Conservation (phyloP, 1,284 basidiomycete species). For the Trichosporon sp. region DNA sequence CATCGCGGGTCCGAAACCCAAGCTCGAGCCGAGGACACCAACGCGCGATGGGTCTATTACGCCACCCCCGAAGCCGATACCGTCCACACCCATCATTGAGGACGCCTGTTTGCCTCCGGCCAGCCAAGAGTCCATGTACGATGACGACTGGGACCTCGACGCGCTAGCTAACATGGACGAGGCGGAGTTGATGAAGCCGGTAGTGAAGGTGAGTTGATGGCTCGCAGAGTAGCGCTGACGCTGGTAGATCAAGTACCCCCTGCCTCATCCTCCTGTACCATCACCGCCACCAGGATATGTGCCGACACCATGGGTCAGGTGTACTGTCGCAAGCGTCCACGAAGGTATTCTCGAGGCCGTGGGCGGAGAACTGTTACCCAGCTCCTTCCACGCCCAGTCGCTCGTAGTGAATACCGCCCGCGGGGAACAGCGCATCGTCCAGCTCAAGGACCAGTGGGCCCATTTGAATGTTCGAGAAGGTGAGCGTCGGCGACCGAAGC, state of each 20-base stretch:
- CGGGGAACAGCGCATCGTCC: slow-evolving; percentile 37
- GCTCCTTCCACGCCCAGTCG: slow-evolving; percentile 32
- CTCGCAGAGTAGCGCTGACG: slow-evolving; percentile 15
- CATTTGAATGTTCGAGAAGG: slow-evolving; percentile 41
- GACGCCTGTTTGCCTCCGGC: neutral
- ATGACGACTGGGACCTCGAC: slow-evolving; percentile 46
- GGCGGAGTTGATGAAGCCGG: slow-evolving; percentile 31
- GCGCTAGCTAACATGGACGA: slow-evolving; percentile 45
- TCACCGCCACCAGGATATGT: slow-evolving; percentile 36
- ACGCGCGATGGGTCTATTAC: neutral
- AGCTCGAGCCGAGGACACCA: neutral
- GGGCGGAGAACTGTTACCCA: neutral
- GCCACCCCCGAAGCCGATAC: neutral
- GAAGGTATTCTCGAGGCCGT: slow-evolving; percentile 32
- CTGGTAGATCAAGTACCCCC: slow-evolving; percentile 41
- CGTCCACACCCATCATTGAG: neutral
- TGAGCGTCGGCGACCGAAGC: slow-evolving; percentile 21
- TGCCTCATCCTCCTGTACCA: slow-evolving; percentile 44
- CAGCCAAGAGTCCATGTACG: slow-evolving; percentile 34
- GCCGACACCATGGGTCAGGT: slow-evolving; percentile 47
- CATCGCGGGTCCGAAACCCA: neutral
- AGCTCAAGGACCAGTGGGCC: slow-evolving; percentile 53
- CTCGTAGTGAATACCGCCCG: slow-evolving; percentile 35
- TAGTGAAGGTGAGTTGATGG: slow-evolving; percentile 26
- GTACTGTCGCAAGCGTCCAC: slow-evolving; percentile 38